Base-by-base conservation (phyloP, 2,329 filamentous ascomycete genomes). In the Xylogone sp. region DNA sequence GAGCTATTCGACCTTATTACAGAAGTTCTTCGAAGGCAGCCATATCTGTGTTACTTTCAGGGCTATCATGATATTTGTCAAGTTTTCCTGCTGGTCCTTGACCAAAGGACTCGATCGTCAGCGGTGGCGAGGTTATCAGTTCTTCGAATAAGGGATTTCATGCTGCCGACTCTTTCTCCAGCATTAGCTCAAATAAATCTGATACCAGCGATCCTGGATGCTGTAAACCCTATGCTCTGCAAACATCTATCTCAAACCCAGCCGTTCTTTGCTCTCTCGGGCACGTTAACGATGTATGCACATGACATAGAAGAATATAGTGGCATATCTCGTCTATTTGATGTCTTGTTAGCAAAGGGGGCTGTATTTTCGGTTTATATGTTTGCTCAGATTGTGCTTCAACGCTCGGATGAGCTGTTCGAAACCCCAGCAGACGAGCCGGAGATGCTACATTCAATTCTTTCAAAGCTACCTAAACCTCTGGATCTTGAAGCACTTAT, bases 21-120 rank as follows among this genome's bases (percentile, higher is more conserved):
- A 48, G 80, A 87, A 57, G 83, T 95, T 13, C 80, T 99, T 44
- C 86, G 95, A 49, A 81, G 81, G 29, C 80, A 95, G 62, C 90
- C 92, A 16, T 85, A 86, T 67, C 82, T 99, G 31, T 90, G 85
- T 74, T 99, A 99, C 72, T 99, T 99, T 69, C 94, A 99, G 73
- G 94, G 94, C 67, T 99, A 95, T 68, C 94, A 99, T 70, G 94
- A 99, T 72, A 97, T 99, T 64, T 94, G 90, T 61, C 95, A 99
- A 71, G 94, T 99, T 21, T 79, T 99, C 53, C 81, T 97, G 42
- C 80, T 99, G 13, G 92, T 97, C 10, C 77, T 99, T 3, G 86
- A 86, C 0, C 72, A 82, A 9, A 64, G 76, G 20, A 67, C 76
- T 49, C 85, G 88, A 16, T 75, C 79, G 18, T 69, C 76, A 6